Evolutionary conservation across 371 early-diverging fungal species (phyloP).

Genomic region (Mortierella sp.): DNA sequence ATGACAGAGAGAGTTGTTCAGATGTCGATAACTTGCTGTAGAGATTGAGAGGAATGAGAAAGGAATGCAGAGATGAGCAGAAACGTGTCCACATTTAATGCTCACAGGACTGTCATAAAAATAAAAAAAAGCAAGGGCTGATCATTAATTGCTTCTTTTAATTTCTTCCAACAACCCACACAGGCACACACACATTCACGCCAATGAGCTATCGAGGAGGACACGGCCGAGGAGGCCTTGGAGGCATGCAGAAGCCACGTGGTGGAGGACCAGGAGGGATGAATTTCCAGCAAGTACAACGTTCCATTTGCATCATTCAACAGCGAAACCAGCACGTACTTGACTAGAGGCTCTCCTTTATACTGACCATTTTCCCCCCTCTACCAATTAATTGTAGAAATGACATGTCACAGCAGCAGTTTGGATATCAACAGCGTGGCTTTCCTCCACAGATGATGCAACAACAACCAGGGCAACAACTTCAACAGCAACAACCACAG

Average conservation of each 20-base stretch:
- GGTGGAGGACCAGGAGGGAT: conserved; percentile 46
- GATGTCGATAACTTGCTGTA: background rate
- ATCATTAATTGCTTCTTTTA: no score
- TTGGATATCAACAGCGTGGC: conserved; percentile 44
- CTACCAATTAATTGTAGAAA: conserved; percentile 15
- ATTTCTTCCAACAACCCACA: no score
- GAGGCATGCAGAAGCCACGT: conserved; percentile 40
- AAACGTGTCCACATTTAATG: background rate
- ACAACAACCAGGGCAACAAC: conserved; percentile 24
- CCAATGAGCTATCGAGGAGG: conserved; percentile 36
- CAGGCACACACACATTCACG: background rate
- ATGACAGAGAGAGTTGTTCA: background rate
- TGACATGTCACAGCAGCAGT: conserved; percentile 42
- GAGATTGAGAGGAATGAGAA: background rate
- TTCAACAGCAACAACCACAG: conserved; percentile 16
- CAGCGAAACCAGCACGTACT: background rate
- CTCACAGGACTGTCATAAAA: background rate
- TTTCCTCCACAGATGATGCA: conserved; percentile 36
- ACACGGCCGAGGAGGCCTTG: conserved; percentile 43
- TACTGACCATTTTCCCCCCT: background rate
- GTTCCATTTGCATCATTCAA: background rate
- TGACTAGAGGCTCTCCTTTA: background rate
- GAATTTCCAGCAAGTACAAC: conserved; percentile 35
- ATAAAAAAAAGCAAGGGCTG: no score
- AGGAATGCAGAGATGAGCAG: background rate